Conservation (phyloP, 345 rosid species). For the Eucalyptus paniculata region DNA sequence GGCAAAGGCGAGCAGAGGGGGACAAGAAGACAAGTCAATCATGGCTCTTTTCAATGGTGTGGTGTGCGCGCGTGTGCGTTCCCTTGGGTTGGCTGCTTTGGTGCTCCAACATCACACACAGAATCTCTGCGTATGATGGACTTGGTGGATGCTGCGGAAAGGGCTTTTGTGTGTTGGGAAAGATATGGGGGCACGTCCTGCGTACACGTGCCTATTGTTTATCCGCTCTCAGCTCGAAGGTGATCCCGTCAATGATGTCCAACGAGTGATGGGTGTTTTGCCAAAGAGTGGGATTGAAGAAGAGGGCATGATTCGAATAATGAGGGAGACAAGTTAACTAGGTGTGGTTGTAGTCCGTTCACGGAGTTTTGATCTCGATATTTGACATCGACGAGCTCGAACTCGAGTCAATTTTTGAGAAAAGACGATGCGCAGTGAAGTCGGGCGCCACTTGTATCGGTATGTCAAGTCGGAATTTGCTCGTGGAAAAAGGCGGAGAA, state of each 20-base stretch:
- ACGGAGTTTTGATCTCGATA: not conserved
- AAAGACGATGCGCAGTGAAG: not conserved
- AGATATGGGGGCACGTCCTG: not conserved
- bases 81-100: not conserved
- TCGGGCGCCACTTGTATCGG: not conserved
- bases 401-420: not conserved
- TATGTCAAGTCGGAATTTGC: not conserved
- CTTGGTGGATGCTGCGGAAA: not conserved
- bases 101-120: conserved; percentile 4
- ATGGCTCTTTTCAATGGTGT: not conserved
- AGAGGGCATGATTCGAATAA: not conserved
- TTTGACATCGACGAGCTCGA: not conserved
- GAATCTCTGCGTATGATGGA: not conserved
- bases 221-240: not conserved
- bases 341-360: not conserved
- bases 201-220: not conserved
- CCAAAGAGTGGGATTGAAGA: not conserved
- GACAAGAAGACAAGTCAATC: not conserved
- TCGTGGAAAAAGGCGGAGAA: not conserved
- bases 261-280: not conserved
- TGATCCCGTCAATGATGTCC: not conserved
- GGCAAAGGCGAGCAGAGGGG: not conserved
- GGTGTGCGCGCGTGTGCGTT: not conserved
- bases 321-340: not conserved
- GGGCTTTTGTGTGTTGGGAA: not conserved